Conservation (phyloP, 2,329 filamentous ascomycete species). For the Curvularia verruculosa region DNA sequence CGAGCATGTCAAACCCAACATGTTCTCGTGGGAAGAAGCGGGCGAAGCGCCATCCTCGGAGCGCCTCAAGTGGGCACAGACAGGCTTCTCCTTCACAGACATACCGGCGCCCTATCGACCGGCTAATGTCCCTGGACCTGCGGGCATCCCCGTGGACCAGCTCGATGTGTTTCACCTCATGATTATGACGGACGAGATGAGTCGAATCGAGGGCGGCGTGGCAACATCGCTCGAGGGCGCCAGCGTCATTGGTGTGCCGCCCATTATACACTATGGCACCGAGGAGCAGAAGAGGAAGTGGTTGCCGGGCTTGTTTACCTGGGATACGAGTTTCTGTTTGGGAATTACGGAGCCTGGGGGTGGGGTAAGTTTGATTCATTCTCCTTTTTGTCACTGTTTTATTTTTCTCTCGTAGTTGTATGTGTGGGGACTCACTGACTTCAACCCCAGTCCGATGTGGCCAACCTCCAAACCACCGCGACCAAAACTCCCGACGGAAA, state of each 20-base stretch:
- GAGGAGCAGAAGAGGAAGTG: constrained; percentile 64
- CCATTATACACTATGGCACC: constrained; percentile 67
- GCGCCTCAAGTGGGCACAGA: constrained; percentile 47
- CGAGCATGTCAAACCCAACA: constrained; percentile 62
- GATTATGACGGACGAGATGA: constrained; percentile 62
- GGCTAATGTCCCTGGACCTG: constrained; percentile 45
- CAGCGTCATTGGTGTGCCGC: constrained; percentile 67
- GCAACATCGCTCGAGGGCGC: constrained; percentile 64
- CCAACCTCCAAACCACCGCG: constrained; percentile 67
- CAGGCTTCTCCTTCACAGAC: constrained; percentile 53
- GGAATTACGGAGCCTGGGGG: constrained; percentile 69
- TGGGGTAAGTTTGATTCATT: constrained; percentile 33
- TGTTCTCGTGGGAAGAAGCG: constrained; percentile 67
- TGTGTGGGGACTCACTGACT: no score
- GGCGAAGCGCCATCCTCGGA: constrained; percentile 57
- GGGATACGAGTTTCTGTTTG: constrained; percentile 66
- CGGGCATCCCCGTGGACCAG: constrained; percentile 46
- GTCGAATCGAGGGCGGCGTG: constrained; percentile 63
- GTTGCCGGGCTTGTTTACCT: constrained; percentile 64
- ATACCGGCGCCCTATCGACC: constrained; percentile 55
- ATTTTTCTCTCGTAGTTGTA: not conserved
- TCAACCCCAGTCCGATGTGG: constrained; percentile 67
- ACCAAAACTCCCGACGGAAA: constrained; percentile 76
- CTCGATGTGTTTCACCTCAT: constrained; percentile 53
- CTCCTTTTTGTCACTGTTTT: not conserved